These are phyloP conservation scores for Fusarium aywerte DNA, from an alignment of 2,329 filamentous ascomycete genomes.

Conservation along the genomic window DNA sequence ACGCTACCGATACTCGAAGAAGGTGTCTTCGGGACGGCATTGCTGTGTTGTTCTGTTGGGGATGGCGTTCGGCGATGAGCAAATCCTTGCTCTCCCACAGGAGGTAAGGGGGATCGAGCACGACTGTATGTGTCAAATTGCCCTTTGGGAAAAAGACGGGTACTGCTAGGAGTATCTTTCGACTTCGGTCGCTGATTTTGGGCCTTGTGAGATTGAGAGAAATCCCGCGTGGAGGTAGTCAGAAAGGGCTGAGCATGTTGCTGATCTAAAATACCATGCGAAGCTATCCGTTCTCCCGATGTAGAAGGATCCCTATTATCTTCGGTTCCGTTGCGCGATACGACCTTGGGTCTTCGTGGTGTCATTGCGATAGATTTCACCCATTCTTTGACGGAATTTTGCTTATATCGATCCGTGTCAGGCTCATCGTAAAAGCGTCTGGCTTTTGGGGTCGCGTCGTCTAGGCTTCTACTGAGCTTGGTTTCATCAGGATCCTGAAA, in stretches of 20 bases:
- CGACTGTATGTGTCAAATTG: constrained; percentile 15
- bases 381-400: constrained; percentile 11
- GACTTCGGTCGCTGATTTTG: constrained; percentile 8
- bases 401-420: constrained; percentile 4
- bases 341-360: constrained; percentile 16
- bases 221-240: constrained; percentile 17
- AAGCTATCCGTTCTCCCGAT: background rate
- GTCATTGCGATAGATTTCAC: constrained; percentile 23
- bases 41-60: constrained; percentile 11
- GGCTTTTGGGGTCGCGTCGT: constrained; percentile 2
- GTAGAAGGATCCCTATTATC: background rate
- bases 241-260: constrained; percentile 1
- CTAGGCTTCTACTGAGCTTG: background rate
- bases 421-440: constrained; percentile 7
- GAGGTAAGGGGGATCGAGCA: constrained; percentile 3
- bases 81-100: background rate
- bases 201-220: constrained; percentile 12
- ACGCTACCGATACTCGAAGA: constrained; percentile 42
- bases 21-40: constrained; percentile 29
- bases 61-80: constrained; percentile 13
- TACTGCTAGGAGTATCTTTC: constrained; percentile 8
- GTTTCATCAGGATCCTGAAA: background rate
- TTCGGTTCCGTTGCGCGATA: background rate
- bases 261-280: background rate
- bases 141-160: constrained; percentile 19